Conservation (phyloP, 208 protist genomes). For the Acanthamoeba healyi region DNA sequence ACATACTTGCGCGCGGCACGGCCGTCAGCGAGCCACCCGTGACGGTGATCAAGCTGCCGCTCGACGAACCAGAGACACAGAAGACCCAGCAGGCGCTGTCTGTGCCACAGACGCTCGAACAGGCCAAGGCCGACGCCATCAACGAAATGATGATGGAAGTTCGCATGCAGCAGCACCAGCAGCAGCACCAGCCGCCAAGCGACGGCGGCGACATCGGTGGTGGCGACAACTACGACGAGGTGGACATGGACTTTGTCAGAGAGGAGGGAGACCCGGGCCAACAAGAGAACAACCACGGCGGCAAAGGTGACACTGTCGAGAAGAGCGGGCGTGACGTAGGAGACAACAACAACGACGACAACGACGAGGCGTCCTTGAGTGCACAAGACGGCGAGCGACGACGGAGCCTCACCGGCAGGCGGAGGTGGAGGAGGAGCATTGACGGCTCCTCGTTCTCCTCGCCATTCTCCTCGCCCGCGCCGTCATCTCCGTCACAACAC, state of each 20-base stretch:
- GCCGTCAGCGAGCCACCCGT: not conserved
- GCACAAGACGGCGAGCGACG: not conserved
- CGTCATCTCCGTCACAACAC: not conserved
- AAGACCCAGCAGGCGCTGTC: not conserved
- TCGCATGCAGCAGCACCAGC: not conserved
- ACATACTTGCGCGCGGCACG: not conserved
- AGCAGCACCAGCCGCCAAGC: too few species aligned
- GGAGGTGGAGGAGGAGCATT: constrained; percentile 57
- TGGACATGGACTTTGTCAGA: not conserved
- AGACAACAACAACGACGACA: not conserved
- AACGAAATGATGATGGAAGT: not conserved
- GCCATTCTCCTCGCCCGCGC: not conserved
- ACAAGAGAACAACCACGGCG: not conserved
- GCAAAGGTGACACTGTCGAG: not conserved
- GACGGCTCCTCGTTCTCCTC: constrained; percentile 62
- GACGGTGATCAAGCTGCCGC: constrained; percentile 3
- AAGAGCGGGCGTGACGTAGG: not conserved
- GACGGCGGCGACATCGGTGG: too few species aligned
- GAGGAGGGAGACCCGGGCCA: not conserved
- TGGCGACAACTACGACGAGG: not conserved
- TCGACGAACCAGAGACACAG: not conserved
- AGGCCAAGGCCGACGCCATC: not conserved
- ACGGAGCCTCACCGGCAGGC: constrained; percentile 19
- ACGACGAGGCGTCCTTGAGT: too few species aligned
- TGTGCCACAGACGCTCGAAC: not conserved